Evolutionary conservation across 1,139 yeast genomes (phyloP), one percentile per base, ranked within the genome.

Genomic region (Pichia sp.): DNA sequence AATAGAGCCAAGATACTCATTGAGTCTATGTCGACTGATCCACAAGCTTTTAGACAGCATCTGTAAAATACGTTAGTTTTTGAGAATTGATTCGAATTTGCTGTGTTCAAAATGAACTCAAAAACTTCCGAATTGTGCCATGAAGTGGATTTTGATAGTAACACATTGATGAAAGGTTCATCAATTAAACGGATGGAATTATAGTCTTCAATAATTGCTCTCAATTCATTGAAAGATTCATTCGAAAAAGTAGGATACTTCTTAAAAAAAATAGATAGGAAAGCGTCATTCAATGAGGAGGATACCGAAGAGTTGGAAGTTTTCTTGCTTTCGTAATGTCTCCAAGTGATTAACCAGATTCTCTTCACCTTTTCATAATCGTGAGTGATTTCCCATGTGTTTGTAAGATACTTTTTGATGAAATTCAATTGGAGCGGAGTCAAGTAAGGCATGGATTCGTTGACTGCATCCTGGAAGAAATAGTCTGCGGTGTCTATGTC

Each of bases 111-210:
- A 54, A 90, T 78, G 59, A 82, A 82, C 62, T 85, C 81, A 56
- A 87, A 80, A 23, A 87, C 84, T 30, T 75, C 74, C 57, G 82
- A 77, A 65, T 85, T 86, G 49, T 77, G 77, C 96, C 96, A 89
- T 55, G 76, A 72, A 52, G 82, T 81, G 57, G 82, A 77, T 64
- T 85, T 84, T 44, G 90, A 80, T 56, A 90, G 75, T 53, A 89
- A 75, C 34, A 90, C 87, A 70, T 90, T 90, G 68, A 90, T 79
- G 64, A 90, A 87, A 3, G 88, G 82, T 67, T 88, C 90, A 68
- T 86, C 90, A 55, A 84, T 75, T 23, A 80, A 74, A 65, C 82
- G 82, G 59, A 80, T 74, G 49, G 75, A 75, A 51, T 81, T 78
- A 69, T 87, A 87, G 42, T 76, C 73, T 32, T 77, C 70, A 58